phyloP scores from a whole-genome alignment of 139 green algal genomes.

The Tetratostichococcus sp. region DNA sequence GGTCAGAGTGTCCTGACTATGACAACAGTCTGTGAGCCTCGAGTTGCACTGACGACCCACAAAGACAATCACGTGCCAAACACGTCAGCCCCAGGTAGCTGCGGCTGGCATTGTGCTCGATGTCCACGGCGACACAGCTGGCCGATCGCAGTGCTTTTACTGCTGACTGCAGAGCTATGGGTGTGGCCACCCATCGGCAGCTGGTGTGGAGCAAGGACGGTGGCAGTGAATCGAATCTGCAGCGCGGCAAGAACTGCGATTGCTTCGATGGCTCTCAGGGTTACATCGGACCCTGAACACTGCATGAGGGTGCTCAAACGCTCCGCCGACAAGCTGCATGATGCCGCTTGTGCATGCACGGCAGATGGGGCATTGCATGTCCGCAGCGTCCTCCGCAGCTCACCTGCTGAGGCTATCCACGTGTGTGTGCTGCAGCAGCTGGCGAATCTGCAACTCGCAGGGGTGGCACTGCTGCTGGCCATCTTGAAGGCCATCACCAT shows the following conservation, averaged over 20 bases:
- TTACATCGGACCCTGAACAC: too few species aligned
- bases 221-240: neutral
- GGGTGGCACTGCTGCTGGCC: constrained; percentile 12
- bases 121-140: constrained; percentile 54
- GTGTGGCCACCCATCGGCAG: constrained; percentile 26
- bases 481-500: neutral
- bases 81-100: constrained; percentile 69
- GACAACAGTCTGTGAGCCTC: too few species aligned
- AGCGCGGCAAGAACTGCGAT: too few species aligned
- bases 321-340: too few species aligned
- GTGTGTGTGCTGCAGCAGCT: neutral
- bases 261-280: too few species aligned
- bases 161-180: constrained; percentile 19
- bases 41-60: too few species aligned
- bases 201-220: neutral
- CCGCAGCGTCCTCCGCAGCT: too few species aligned
- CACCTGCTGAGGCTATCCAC: constrained; percentile 4
- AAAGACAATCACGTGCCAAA: constrained; percentile 19
- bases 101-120: constrained; percentile 52
- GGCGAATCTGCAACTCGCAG: neutral
- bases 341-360: too few species aligned
- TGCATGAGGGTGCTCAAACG: too few species aligned
- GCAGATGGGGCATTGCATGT: too few species aligned
- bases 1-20: too few species aligned
- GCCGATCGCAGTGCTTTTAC: constrained; percentile 18